These are phyloP conservation scores for Lolium multiflorum DNA, from an alignment of 176 grass and related monocot species.

Conservation along the genomic window DNA sequence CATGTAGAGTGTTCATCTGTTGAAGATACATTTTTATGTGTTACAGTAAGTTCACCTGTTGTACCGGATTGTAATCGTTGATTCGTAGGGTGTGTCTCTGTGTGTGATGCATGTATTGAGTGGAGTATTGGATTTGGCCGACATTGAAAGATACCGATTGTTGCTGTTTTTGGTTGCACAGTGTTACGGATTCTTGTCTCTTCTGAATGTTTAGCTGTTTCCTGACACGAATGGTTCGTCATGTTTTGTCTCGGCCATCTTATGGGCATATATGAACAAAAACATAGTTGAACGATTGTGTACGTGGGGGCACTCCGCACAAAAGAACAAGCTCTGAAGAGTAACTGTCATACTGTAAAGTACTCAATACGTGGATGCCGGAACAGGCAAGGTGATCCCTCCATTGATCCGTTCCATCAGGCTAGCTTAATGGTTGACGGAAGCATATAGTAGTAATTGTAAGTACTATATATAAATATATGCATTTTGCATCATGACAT, in stretches of 20 bases:
- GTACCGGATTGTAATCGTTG: constrained; percentile 21
- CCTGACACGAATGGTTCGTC: constrained; percentile 38
- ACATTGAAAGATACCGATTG: constrained; percentile 42
- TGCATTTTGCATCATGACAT: not conserved
- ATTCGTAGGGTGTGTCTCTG: not conserved
- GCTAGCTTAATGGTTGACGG: not conserved
- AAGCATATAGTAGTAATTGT: not conserved
- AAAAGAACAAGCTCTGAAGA: not conserved
- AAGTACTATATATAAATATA: too few relatives aligned
- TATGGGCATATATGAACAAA: constrained; percentile 36
- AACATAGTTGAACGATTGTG: constrained; percentile 7
- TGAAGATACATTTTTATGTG: not conserved
- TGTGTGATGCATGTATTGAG: constrained; percentile 1
- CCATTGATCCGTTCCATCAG: not conserved
- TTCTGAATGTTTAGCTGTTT: constrained; percentile 49
- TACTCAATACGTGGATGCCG: not conserved
- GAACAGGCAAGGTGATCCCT: not conserved
- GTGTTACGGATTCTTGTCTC: constrained; percentile 23
- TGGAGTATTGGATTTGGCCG: constrained; percentile 25
- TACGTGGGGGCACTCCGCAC: not conserved
- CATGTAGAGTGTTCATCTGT: too few relatives aligned
- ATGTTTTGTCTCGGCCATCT: constrained; percentile 37
- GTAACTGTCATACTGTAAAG: not conserved
- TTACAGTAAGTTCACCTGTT: not conserved
- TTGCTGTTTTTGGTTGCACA: constrained; percentile 5